Base-by-base conservation (phyloP, 306 rosid species). In the Cucumis melo region DNA sequence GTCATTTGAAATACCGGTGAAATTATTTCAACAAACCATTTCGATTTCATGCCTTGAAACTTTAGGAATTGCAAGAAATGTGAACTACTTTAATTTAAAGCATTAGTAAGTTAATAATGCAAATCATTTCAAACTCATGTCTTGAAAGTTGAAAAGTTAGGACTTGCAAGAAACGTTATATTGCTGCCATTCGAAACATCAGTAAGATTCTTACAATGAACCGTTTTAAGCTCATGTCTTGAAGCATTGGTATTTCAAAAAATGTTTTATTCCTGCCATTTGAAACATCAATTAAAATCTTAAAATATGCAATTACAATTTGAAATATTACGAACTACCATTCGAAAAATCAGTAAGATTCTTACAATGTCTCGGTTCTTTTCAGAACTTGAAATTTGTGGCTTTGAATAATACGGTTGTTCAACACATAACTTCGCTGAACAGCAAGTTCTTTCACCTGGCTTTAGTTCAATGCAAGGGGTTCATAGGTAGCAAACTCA, bases 401-500 rank as follows among this genome's bases (percentile, higher is more conserved):
- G 83, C 64, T 29, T 77, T 73, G 80, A 87, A 81, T 23, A 80
- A 82, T 58, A 82, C 90, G 0, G 76, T 84, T 4, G 80, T 87
- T 27, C 80, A 84, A 34, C 83, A 78, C 46, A 32, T 87, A 54
- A 72, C 87, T 48, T 84, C 87, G 14, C 53, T 82, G 74, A 78
- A 87, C 56, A 87, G 90, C 85, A 87, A 82, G 82, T 82, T 84
- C 70, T 84, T 87, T 76, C 90, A 84, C 82, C 74, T 87, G 55
- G 86, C 87, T 58, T 74, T 87, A 2, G 87, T 87, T 15, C 83
- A 53, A 16, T 87, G 90, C 73, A 79, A 80, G 80, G 24, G 83
- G 83, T 87, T 87, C 79, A 80, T 60, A 80, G 87, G 87, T 48
- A 82, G 81, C 38, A 78, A 80, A 55, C 70, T 87, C 36, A 75